phyloP scores from a whole-genome alignment of 768 basidiomycete genomes.

The Gymnopilus junonius region DNA sequence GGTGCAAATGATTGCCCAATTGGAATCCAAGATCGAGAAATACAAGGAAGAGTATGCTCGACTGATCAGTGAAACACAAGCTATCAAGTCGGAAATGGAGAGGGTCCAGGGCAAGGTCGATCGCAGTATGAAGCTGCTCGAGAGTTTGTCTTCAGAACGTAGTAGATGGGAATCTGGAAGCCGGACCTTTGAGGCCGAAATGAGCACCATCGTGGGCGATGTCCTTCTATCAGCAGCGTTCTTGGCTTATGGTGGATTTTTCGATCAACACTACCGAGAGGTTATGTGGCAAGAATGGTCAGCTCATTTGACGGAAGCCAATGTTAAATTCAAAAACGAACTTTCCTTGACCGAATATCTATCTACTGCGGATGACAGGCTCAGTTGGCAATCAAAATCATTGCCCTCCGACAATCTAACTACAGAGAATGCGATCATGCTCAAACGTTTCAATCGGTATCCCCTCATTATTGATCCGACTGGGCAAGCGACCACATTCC shows the following conservation, averaged over 20 bases:
- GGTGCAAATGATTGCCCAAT: conserved; percentile 88
- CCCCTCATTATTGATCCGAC: conserved; percentile 98
- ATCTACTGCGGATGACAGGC: conserved; percentile 94
- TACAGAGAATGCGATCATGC: conserved; percentile 99
- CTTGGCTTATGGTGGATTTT: conserved; percentile 97
- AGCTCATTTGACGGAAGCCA: conserved; percentile 85
- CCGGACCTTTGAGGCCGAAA: conserved; percentile 94
- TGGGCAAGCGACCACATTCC: conserved; percentile 93
- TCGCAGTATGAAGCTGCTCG: conserved; percentile 93
- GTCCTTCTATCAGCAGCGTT: conserved; percentile 95
- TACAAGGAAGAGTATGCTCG: conserved; percentile 99
- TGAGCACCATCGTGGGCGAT: conserved; percentile 98
- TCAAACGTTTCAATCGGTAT: conserved; percentile 96
- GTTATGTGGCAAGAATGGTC: conserved; percentile 98
- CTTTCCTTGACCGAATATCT: conserved; percentile 94
- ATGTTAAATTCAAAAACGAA: conserved; percentile 90
- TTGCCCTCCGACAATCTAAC: conserved; percentile 96
- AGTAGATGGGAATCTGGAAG: conserved; percentile 94
- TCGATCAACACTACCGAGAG: conserved; percentile 98
- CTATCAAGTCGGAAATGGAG: conserved; percentile 98
- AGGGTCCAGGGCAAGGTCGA: conserved; percentile 96
- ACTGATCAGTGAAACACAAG: conserved; percentile 95
- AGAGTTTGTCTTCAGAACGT: conserved; percentile 93
- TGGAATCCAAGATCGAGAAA: conserved; percentile 88
- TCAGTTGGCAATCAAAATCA: conserved; percentile 94